Base-by-base conservation (phyloP, 2,329 filamentous ascomycete species). In the Sclerotinia subarctica region DNA sequence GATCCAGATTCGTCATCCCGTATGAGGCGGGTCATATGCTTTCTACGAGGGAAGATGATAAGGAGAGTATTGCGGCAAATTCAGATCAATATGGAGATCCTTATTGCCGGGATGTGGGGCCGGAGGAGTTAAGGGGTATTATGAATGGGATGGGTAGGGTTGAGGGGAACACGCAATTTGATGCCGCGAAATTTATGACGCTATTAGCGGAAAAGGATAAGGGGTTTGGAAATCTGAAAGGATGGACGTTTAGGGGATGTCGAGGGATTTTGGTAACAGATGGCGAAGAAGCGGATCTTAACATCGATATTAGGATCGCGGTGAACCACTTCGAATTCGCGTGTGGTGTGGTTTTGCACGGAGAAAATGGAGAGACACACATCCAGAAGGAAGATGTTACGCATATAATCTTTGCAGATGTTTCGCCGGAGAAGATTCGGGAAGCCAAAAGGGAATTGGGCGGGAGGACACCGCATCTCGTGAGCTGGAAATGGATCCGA, bases 31-130 rank as follows among this genome's bases (percentile, higher is more conserved):
- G 82, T 0, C 93, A 98, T 74, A 82, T 98, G 73, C 90, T 95
- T 70, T 87, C 90, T 74, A 87, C 87, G 0, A 86, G 84, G 0
- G 84, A 88, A 5, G 83, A 81, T 1, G 82, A 88, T 66, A 78
- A 80, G 52, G 81, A 81, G 8, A 81, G 82, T 10, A 86, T 89
- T 13, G 82, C 85, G 49, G 79, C 80, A 3, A 91, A 90, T 71
- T 83, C 90, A 2, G 95, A 99, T 77, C 81, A 83, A 65, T 95
- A 87, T 73, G 91, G 90, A 0, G 95, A 99, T 77, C 94, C 93
- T 75, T 98, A 92, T 78, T 85, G 88, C 0, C 83, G 94, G 5
- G 88, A 96, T 73, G 80, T 90, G 11, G 83, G 82, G 0, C 73
- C 85, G 0, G 83, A 87, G 1, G 91, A 94, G 74, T 82, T 97